phyloP scores from a whole-genome alignment of 495 filamentous ascomycete species.

The Penicillium ucsense region DNA sequence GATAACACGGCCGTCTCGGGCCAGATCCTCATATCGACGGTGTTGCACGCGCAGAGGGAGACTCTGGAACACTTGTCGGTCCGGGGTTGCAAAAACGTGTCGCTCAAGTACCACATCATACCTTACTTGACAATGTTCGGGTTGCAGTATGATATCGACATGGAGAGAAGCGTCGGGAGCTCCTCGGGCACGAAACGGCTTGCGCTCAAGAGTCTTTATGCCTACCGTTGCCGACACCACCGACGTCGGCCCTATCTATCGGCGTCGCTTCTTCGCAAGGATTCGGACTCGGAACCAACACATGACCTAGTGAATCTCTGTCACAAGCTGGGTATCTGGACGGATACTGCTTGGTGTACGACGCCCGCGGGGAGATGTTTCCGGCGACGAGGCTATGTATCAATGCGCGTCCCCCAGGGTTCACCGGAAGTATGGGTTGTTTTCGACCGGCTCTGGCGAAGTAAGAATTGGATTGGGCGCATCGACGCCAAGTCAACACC shows the following conservation, averaged over 20 bases:
- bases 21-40: constrained; percentile 42
- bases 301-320: constrained; percentile 55
- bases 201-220: constrained; percentile 51
- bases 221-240: constrained; percentile 53
- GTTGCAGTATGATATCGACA: constrained; percentile 35
- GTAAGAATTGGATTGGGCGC: constrained; percentile 48
- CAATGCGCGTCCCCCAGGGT: constrained; percentile 41
- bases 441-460: constrained; percentile 53
- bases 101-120: constrained; percentile 54
- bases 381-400: constrained; percentile 47
- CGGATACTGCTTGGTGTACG: constrained; percentile 55
- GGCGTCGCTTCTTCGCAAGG: constrained; percentile 43
- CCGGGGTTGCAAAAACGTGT: constrained; percentile 56
- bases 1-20: constrained; percentile 55
- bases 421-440: constrained; percentile 53
- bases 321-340: constrained; percentile 52
- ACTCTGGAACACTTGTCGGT: constrained; percentile 51
- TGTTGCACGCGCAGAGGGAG: constrained; percentile 42
- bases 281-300: constrained; percentile 53
- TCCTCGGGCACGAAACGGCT: constrained; percentile 29
- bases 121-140: constrained; percentile 45
- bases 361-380: constrained; percentile 50
- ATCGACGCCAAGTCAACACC: constrained; percentile 11
- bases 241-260: constrained; percentile 49
- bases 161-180: constrained; percentile 25